Base-by-base conservation (phyloP, 331 rosid species). In the Pyrus hybrid region DNA sequence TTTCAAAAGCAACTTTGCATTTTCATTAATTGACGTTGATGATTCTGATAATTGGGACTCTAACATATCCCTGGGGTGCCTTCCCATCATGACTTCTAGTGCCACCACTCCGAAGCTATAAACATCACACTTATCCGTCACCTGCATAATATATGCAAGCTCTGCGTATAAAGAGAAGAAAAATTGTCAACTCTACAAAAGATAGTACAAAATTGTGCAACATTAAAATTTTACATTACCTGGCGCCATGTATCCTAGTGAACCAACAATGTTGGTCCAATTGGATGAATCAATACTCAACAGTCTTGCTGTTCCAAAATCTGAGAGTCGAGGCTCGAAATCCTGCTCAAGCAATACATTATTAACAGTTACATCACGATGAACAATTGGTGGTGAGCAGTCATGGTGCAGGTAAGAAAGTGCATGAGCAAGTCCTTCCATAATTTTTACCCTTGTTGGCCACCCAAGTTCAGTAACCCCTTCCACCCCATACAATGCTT, bases 361-460 rank as follows among this genome's bases (percentile, higher is more conserved):
- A 28, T 57, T 51, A 3, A 76, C 6, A 10, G 86, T 83, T 13
- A 91, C 77, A 62, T 88, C 93, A 71, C 93, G 78, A 41, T 91
- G 93, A 56, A 91, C 85, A 54, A 91, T 74, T 25, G 88, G 84
- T 23, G 88, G 91, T 13, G 77, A 72, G 57, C 93, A 84, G 29
- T 88, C 85, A 76, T 76, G 77, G 72, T 91, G 96, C 63, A 91
- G 67, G 75, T 87, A 88, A 54, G 90, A 79, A 61, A 91, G 20
- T 74, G 91, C 90, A 79, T 87, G 87, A 41, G 93, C 91, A 22
- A 87, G 18, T 64, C 93, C 96, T 29, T 81, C 77, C 65, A 91
- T 77, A 53, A 83, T 81, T 57, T 51, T 80, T 33, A 88, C 56
- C 80, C 96, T 87, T 70, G 56, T 66, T 17, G 13, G 29, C 93